These are phyloP conservation scores for Fraxinus excelsior DNA, from an alignment of 257 asterid genomes.

Conservation along the genomic window DNA sequence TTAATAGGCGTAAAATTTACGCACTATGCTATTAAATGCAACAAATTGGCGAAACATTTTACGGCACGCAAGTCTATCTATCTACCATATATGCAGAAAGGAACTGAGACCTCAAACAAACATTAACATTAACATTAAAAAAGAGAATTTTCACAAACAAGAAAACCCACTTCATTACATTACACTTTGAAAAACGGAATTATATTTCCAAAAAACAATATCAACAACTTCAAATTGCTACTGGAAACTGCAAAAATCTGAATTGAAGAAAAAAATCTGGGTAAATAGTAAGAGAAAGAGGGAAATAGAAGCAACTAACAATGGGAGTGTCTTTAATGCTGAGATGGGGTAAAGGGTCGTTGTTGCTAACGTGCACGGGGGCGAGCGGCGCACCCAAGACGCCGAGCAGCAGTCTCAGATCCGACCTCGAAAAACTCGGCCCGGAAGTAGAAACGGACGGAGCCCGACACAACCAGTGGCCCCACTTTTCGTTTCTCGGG, in stretches of 20 bases:
- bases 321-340: constrained; percentile 70
- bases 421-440: constrained; percentile 54
- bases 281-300: neutral
- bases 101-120: neutral
- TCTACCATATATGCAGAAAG: neutral
- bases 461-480: constrained; percentile 69
- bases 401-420: constrained; percentile 69
- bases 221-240: neutral
- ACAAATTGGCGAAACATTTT: neutral
- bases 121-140: neutral
- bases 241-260: too few species aligned
- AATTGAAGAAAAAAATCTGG: neutral
- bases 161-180: neutral
- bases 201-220: neutral
- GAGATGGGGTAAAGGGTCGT: constrained; percentile 70
- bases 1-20: neutral
- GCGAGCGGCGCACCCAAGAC: constrained; percentile 82
- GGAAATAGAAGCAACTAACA: constrained; percentile 46
- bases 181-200: neutral
- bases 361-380: constrained; percentile 69
- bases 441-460: constrained; percentile 53
- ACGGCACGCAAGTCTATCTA: neutral
- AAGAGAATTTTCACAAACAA: neutral
- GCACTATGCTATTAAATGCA: neutral
- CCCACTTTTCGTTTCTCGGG: constrained; percentile 58